Conservation (phyloP, 352 stramenopile genomes). For the Pilasporangium apinafurcum region DNA sequence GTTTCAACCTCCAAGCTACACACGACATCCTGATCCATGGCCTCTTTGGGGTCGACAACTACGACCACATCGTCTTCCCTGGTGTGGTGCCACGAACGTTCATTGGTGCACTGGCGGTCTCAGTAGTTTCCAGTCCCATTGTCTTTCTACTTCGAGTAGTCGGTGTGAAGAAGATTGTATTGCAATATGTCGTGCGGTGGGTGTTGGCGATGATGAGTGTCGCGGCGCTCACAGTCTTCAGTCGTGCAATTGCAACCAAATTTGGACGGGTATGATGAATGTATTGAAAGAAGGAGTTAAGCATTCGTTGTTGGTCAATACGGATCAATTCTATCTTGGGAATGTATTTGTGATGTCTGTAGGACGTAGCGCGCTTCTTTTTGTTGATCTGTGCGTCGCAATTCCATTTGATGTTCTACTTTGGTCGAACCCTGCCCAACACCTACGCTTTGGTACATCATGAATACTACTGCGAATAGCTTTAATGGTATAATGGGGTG, state of each 20-base stretch:
- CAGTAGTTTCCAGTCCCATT: conserved; percentile 32
- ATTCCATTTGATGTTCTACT: conserved; percentile 99
- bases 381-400: conserved; percentile 88
- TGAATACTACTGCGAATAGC: too few relatives aligned
- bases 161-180: conserved; percentile 29
- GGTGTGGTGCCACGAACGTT: conserved; percentile 98
- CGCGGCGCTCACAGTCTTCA: conserved; percentile 53
- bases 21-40: conserved; percentile 93
- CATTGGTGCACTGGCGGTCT: conserved; percentile 77
- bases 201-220: conserved; percentile 57
- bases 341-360: neutral
- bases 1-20: conserved; percentile 97
- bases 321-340: too few relatives aligned
- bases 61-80: conserved; percentile 97
- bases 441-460: conserved; percentile 91
- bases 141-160: conserved; percentile 17
- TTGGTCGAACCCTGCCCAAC: conserved; percentile 95
- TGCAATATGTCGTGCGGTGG: conserved; percentile 59
- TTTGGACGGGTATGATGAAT: conserved; percentile 38
- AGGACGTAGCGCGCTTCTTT: conserved; percentile 65
- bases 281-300: too few relatives aligned
- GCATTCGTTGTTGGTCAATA: too few relatives aligned
- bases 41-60: conserved; percentile 41
- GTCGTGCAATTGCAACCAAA: conserved; percentile 36
- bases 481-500: too few relatives aligned